Evolutionary conservation across 2,329 filamentous ascomycete species (phyloP).

Genomic region (Monosporascus sp.): DNA sequence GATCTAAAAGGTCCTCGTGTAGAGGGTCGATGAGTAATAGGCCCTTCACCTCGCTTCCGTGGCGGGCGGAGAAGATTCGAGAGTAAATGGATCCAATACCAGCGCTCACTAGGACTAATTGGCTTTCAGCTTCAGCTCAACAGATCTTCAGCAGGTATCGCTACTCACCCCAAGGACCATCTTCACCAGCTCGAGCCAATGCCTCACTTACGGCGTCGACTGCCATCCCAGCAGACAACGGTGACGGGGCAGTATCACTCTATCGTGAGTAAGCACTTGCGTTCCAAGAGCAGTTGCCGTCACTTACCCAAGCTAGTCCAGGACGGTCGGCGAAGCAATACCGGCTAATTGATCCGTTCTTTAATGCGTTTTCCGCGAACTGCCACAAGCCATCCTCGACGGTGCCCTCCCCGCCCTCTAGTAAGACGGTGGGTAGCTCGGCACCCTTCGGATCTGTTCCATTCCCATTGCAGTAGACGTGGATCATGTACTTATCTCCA

Average conservation of each 20-base stretch:
- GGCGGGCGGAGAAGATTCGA: slow-evolving; percentile 83
- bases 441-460: slow-evolving; percentile 49
- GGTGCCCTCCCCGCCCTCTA: slow-evolving; percentile 78
- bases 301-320: slow-evolving; percentile 67
- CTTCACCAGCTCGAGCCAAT: slow-evolving; percentile 71
- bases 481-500: slow-evolving; percentile 76
- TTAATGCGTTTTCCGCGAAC: slow-evolving; percentile 69
- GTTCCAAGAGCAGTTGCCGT: not conserved
- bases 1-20: slow-evolving; percentile 77
- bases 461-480: slow-evolving; percentile 80
- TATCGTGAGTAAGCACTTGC: slow-evolving; percentile 30
- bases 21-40: slow-evolving; percentile 82
- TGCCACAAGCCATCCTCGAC: slow-evolving; percentile 74
- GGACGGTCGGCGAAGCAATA: slow-evolving; percentile 97
- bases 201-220: slow-evolving; percentile 84
- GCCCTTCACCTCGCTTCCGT: slow-evolving; percentile 68
- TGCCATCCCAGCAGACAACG: slow-evolving; percentile 89
- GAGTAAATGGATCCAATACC: slow-evolving; percentile 86
- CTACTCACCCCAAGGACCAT: slow-evolving; percentile 64
- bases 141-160: not conserved
- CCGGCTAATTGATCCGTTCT: slow-evolving; percentile 75
- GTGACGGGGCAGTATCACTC: slow-evolving; percentile 86
- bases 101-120: slow-evolving; percentile 67
- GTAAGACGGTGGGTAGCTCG: slow-evolving; percentile 69
- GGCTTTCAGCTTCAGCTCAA: not conserved